These are phyloP conservation scores for Gloeophyllum trabeum DNA, from an alignment of 768 basidiomycete genomes.

Conservation along the genomic window DNA sequence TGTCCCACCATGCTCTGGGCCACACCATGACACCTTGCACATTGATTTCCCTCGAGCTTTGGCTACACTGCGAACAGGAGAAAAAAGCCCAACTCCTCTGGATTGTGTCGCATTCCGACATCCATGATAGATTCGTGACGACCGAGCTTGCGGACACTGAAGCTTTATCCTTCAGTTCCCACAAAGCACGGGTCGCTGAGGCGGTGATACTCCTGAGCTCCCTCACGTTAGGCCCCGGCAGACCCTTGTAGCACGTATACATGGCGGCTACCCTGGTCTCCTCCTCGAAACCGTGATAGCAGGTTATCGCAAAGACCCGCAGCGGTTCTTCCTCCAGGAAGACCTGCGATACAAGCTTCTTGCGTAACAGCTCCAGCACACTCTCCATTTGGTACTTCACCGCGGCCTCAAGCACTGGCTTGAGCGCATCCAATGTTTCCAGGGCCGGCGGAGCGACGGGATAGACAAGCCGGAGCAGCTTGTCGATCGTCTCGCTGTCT, in stretches of 20 bases:
- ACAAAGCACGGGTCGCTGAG: too few relatives aligned
- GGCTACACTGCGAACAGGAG: too few relatives aligned
- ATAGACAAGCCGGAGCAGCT: conserved; percentile 50
- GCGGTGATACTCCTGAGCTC: too few relatives aligned
- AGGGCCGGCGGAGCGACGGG: conserved; percentile 45
- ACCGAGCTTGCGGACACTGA: too few relatives aligned
- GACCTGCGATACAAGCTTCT: conserved; percentile 33
- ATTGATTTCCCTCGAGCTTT: too few relatives aligned
- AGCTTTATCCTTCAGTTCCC: too few relatives aligned
- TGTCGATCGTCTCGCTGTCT: conserved; percentile 26
- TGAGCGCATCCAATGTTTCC: conserved; percentile 39
- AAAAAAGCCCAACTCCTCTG: too few relatives aligned
- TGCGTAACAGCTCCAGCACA: conserved; percentile 35
- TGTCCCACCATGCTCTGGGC: too few relatives aligned
- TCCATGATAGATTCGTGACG: too few relatives aligned
- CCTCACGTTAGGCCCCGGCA: conserved; percentile 48
- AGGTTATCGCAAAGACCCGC: conserved; percentile 63
- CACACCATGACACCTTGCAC: too few relatives aligned
- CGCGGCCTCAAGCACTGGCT: conserved; percentile 37
- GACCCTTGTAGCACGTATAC: conserved; percentile 38
- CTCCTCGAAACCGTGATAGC: conserved; percentile 49
- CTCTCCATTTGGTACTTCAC: conserved; percentile 52
- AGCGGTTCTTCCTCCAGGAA: conserved; percentile 38
- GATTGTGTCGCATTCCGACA: too few relatives aligned
- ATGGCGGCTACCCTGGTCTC: conserved; percentile 52